phyloP scores from a whole-genome alignment of 306 rosid species.

The Begonia masoniana region DNA sequence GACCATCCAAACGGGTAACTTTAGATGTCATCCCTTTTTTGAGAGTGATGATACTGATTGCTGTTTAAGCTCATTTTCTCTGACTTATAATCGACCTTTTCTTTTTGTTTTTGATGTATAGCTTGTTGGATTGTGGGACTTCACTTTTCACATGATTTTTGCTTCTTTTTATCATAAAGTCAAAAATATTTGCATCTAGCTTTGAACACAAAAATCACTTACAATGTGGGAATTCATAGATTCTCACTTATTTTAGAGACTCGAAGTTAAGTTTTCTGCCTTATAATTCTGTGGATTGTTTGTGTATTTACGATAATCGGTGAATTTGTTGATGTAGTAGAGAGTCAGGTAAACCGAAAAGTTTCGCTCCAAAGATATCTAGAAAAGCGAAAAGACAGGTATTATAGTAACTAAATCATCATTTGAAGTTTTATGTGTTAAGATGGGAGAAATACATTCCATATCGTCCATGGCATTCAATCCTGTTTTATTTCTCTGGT shows the following conservation, averaged over 20 bases:
- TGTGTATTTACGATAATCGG: not conserved
- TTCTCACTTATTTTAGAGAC: not conserved
- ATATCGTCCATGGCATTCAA: slow-evolving; percentile 9
- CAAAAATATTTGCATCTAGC: no score
- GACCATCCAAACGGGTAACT: slow-evolving; percentile 51
- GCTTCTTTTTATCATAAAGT: no score
- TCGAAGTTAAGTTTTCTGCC: not conserved
- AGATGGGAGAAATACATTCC: not conserved
- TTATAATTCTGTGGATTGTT: not conserved
- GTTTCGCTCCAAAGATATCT: slow-evolving; percentile 72
- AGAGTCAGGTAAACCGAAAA: slow-evolving; percentile 78
- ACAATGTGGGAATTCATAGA: no score
- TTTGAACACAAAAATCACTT: no score
- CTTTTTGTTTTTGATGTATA: no score
- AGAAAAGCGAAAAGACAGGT: slow-evolving; percentile 96
- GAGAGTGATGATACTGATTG: no score
- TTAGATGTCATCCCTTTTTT: no score
- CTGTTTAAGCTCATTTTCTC: no score
- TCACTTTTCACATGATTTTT: no score
- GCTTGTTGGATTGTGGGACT: no score
- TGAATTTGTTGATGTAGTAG: slow-evolving; percentile 50
- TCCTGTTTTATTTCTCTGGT: slow-evolving; percentile 21
- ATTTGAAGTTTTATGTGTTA: not conserved
- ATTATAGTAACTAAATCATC: slow-evolving; percentile 11
- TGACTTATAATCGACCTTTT: no score